Base-by-base conservation (phyloP, 1,284 basidiomycete genomes). In the Blastosporella zonata region DNA sequence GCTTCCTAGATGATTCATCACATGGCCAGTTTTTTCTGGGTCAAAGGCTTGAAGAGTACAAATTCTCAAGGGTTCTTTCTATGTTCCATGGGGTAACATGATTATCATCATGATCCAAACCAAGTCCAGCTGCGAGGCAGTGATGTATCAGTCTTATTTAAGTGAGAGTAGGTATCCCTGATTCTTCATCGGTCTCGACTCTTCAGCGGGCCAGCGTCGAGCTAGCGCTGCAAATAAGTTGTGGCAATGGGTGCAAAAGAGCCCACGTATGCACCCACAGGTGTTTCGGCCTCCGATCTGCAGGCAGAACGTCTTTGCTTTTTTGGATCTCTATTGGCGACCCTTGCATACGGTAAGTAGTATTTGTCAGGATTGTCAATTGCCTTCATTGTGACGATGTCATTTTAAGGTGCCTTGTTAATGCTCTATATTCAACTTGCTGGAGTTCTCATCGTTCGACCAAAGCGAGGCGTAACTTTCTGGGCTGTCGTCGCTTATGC, bases 361-460 rank as follows among this genome's bases (percentile, higher is more conserved):
- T 3, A 31, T 9, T 5, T 27, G 25, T 27, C 25, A 27, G 25
- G 5, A 27, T 27, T 6, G 6, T 6, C 9, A 5, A 27, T 27
- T 9, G 5, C 25, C 5, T 27, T 27, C 5, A 6, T 27, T 27
- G 17, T 33, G 42, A 33, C 21, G 1, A 10, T 4, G 20, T 41
- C 13, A 35, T 27, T 18, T 21, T 23, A 12, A 59, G 57, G 57
- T 31, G 57, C 57, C 7, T 29, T 59, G 17, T 17, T 55, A 10
- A 59, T 59, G 57, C 33, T 59, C 17, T 57, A 55, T 35, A 15
- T 59, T 6, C 57, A 57, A 34, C 52, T 59, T 23, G 31, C 43
- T 1, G 52, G 53, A 39, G 54, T 57, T 10, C 46, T 59, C 13
- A 41, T 55, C 20, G 54, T 43, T 20, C 42, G 56, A 22, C 53